A percentile compares a stretch with the other conserved stretches of the same genome.
Evolutionary conservation across 371 early-diverging fungal species (phyloP).

Genomic region (Mucor plumbeus): DNA sequence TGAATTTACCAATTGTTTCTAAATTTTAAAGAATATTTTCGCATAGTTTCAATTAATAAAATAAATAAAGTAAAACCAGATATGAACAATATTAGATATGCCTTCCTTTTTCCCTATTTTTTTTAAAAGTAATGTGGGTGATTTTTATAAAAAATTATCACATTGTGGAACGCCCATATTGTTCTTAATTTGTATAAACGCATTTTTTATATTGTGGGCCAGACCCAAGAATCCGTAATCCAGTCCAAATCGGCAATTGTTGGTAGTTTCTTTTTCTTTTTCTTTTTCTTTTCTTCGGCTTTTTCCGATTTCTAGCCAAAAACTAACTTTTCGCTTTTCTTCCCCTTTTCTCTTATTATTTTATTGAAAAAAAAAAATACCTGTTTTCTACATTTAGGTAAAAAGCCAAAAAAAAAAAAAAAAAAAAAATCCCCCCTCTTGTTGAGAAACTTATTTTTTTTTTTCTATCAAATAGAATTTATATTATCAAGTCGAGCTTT

Average conservation of each 20-base stretch:
- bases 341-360: conserved; percentile 14
- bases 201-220: conserved; percentile 12
- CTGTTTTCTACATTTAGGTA: conserved; percentile 8
- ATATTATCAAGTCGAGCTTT: background rate
- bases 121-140: background rate
- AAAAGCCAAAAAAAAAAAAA: background rate
- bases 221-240: conserved; percentile 15
- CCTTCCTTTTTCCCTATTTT: background rate
- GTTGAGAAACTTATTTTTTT: background rate
- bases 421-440: background rate
- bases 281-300: conserved; percentile 14
- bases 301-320: conserved; percentile 4
- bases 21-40: background rate
- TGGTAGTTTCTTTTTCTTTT: background rate
- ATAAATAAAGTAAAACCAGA: background rate
- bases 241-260: conserved; percentile 22
- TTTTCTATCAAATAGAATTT: background rate
- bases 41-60: background rate
- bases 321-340: conserved; percentile 15
- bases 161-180: conserved; percentile 24
- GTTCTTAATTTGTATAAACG: conserved; percentile 12
- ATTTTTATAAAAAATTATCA: conserved; percentile 1
- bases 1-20: background rate
- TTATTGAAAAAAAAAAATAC: conserved; percentile 1
- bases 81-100: background rate